These are phyloP conservation scores for Rhizopogon hawkerae DNA, from an alignment of 1,284 basidiomycete species.

Conservation along the genomic window DNA sequence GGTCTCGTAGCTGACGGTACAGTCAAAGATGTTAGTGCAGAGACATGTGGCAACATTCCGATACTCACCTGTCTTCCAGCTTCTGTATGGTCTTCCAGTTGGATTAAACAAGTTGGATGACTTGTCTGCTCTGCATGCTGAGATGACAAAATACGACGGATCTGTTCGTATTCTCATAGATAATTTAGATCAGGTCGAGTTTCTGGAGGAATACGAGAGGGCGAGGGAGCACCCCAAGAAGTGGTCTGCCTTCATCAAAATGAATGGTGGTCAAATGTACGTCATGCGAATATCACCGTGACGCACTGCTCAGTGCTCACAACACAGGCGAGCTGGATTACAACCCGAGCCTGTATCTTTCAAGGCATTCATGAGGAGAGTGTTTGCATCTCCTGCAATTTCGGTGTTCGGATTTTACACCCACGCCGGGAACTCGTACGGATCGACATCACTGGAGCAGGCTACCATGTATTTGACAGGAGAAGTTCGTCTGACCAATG, in stretches of 20 bases:
- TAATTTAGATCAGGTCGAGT: slow-evolving; percentile 62
- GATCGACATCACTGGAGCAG: slow-evolving; percentile 53
- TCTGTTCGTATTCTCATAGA: slow-evolving; percentile 67
- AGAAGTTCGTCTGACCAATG: slow-evolving; percentile 69
- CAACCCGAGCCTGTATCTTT: slow-evolving; percentile 48
- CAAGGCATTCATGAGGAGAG: slow-evolving; percentile 42
- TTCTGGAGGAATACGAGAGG: slow-evolving; percentile 52
- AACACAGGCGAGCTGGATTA: slow-evolving; percentile 74
- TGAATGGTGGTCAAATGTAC: slow-evolving; percentile 72
- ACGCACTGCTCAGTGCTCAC: slow-evolving; percentile 9
- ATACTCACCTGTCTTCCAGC: slow-evolving; percentile 33
- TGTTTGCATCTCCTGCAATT: slow-evolving; percentile 47
- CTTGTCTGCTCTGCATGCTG: slow-evolving; percentile 51
- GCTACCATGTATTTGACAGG: slow-evolving; percentile 58
- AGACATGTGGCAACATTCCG: slow-evolving; percentile 1
- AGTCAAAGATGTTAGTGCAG: slow-evolving; percentile 58
- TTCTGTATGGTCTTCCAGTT: slow-evolving; percentile 74
- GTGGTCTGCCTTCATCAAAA: slow-evolving; percentile 77
- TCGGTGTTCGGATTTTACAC: slow-evolving; percentile 78
- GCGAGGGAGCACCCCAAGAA: slow-evolving; percentile 31
- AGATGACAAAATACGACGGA: slow-evolving; percentile 44
- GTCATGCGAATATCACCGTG: slow-evolving; percentile 19
- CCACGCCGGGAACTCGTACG: slow-evolving; percentile 73
- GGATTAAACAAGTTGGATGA: slow-evolving; percentile 66
- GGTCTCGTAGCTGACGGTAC: slow-evolving; percentile 68